Conservation (phyloP, 495 filamentous ascomycete genomes). For the Diplogelasinospora grovesii region DNA sequence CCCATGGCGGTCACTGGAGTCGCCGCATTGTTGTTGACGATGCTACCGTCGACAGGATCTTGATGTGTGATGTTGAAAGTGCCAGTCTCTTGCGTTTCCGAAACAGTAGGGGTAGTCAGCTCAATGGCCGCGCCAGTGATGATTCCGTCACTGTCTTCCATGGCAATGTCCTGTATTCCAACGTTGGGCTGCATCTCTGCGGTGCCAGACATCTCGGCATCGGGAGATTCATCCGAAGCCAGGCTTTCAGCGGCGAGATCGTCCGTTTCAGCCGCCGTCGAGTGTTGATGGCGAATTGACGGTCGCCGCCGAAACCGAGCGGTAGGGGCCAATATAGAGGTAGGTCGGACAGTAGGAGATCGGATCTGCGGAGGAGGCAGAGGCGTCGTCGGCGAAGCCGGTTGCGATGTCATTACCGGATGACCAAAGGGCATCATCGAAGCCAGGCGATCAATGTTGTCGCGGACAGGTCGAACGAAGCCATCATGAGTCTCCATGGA, state of each 20-base stretch:
- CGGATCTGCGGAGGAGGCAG: constrained; percentile 54
- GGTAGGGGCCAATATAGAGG: constrained; percentile 40
- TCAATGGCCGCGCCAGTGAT: constrained; percentile 69
- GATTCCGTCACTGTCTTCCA: constrained; percentile 70
- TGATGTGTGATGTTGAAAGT: constrained; percentile 97
- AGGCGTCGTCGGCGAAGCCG: constrained; percentile 89
- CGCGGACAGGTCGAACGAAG: constrained; percentile 76
- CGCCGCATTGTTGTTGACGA: constrained; percentile 53
- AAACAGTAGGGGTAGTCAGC: constrained; percentile 67
- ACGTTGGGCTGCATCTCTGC: constrained; percentile 72
- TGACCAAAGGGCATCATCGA: constrained; percentile 74
- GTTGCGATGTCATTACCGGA: constrained; percentile 72
- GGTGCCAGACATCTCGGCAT: constrained; percentile 63
- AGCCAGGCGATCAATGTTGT: constrained; percentile 76
- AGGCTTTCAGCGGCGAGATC: constrained; percentile 79
- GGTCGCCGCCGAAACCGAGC: constrained; percentile 54
- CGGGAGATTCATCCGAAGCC: constrained; percentile 57
- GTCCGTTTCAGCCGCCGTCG: constrained; percentile 77
- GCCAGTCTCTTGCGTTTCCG: constrained; percentile 75
- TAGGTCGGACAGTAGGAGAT: constrained; percentile 46
- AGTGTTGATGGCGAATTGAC: constrained; percentile 80
- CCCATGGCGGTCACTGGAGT: constrained; percentile 57
- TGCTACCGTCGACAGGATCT: constrained; percentile 77
- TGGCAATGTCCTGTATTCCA: constrained; percentile 69
- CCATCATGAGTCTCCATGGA: constrained; percentile 69